phyloP scores from a whole-genome alignment of 306 rosid genomes.

The Prunus davidiana region DNA sequence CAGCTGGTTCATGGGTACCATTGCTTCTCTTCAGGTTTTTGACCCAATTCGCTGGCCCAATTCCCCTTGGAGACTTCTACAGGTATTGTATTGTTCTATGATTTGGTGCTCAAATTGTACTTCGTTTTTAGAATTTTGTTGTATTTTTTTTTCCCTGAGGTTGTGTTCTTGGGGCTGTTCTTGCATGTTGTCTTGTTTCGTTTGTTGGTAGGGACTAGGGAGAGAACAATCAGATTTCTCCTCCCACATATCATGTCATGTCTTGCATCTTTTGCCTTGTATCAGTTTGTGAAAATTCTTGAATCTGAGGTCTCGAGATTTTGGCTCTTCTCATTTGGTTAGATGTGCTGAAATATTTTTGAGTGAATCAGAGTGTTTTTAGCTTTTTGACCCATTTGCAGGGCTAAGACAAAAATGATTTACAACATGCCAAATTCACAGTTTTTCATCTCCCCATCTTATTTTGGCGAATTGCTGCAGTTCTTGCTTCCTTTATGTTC shows the following conservation, averaged over 20 bases:
- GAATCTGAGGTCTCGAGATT: neutral
- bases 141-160: neutral
- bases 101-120: neutral
- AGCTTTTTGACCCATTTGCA: neutral
- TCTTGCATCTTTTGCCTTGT: no score
- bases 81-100: slow-evolving; percentile 40
- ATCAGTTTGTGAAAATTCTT: neutral
- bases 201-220: no score
- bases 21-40: slow-evolving; percentile 74
- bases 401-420: neutral
- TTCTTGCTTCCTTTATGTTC: neutral
- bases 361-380: neutral
- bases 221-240: no score
- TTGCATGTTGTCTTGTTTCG: no score
- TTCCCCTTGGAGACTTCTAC: slow-evolving; percentile 98
- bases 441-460: neutral
- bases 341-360: neutral
- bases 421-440: neutral
- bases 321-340: neutral
- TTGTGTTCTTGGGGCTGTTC: neutral
- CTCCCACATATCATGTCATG: no score
- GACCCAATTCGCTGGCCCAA: slow-evolving; percentile 89
- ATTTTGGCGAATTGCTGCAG: neutral
- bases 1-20: slow-evolving; percentile 98
- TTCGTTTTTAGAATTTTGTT: neutral